Base-by-base conservation (phyloP, 2,329 filamentous ascomycete genomes). In the Fusarium pseudocircinatum region DNA sequence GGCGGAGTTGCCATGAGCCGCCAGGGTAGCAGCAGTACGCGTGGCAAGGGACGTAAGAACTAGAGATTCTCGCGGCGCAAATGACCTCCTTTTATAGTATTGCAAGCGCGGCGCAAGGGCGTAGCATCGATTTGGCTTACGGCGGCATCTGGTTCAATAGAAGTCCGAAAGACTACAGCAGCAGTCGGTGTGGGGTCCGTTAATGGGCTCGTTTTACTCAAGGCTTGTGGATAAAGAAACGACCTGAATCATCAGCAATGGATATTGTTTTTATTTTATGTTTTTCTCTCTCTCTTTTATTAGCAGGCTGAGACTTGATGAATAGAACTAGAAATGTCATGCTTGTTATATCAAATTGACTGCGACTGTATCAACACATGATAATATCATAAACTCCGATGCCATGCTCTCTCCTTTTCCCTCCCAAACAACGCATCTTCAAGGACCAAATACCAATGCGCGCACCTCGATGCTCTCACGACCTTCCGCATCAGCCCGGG, bases 391-490 rank as follows among this genome's bases (percentile, higher is more conserved):
- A 47, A 26, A 44, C 24, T 26, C 10, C 12, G 42, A 30, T 39
- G 50, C 32, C 39, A 14, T 43, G 12, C 15, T 42, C 15, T 42
- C 49, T 18, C 24, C 37, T 22, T 46, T 24, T 4, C 13, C 34
- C 34, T 20, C 22, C 22, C n/a, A 18, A 20, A 26, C 32, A 32
- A 43, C 34, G 28, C 11, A 37, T 20, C 16, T 24, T 83, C 72
- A 88, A 20, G 86, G 85, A 1, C 92, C 93, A 86, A 97, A 97
- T 0, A 97, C 93, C 81, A 97, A 85, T 40, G 93, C 91, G 76
- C 95, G 88, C 22, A 97, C 93, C 82, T 98, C 95, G 79, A 98
- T 97, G 80, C 94, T 97, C 85, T 97, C 93, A 73, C 95, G 87
- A 0, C 88, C 89, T 72, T 91, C 90, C 9, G 93, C 94, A 50